Evolutionary conservation across 352 stramenopile genomes (phyloP).

Genomic region (Globisporangium mamillatum): DNA sequence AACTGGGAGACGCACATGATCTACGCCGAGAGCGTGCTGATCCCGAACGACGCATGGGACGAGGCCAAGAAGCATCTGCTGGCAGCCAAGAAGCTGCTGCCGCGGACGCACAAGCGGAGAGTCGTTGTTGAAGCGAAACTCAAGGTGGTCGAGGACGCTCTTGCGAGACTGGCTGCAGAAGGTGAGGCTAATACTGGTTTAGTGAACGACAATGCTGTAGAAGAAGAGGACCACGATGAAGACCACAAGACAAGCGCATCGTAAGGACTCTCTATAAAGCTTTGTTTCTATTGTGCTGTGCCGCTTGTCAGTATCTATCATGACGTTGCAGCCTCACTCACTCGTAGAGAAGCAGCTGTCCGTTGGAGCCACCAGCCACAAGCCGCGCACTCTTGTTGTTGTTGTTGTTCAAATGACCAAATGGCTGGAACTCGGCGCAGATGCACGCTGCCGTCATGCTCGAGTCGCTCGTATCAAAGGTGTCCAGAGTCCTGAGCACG

Average conservation of each 20-base stretch:
- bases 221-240: conserved; percentile 13
- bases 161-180: conserved; percentile 1
- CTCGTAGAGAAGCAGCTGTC: conserved; percentile 22
- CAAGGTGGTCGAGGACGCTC: conserved; percentile 32
- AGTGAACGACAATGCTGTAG: not conserved
- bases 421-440: conserved; percentile 32
- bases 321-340: not conserved
- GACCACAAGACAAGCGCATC: conserved; percentile 3
- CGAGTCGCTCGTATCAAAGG: conserved; percentile 8
- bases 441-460: conserved; percentile 25
- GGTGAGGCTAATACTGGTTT: not conserved
- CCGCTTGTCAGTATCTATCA: not conserved
- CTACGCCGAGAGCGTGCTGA: conserved; percentile 73
- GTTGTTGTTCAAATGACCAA: not conserved
- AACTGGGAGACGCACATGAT: conserved; percentile 87
- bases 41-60: conserved; percentile 65
- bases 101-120: conserved; percentile 53
- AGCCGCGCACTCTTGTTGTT: conserved; percentile 11
- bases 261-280: not conserved
- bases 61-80: conserved; percentile 75
- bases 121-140: conserved; percentile 60
- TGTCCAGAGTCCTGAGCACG: conserved; percentile 21
- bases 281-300: not conserved
- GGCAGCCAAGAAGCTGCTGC: conserved; percentile 55
- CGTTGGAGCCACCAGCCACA: conserved; percentile 26